Evolutionary conservation across 164 flowering plant genomes (phyloP), one percentile per base, ranked within the genome.

Genomic region (Liquidambar formosana): DNA sequence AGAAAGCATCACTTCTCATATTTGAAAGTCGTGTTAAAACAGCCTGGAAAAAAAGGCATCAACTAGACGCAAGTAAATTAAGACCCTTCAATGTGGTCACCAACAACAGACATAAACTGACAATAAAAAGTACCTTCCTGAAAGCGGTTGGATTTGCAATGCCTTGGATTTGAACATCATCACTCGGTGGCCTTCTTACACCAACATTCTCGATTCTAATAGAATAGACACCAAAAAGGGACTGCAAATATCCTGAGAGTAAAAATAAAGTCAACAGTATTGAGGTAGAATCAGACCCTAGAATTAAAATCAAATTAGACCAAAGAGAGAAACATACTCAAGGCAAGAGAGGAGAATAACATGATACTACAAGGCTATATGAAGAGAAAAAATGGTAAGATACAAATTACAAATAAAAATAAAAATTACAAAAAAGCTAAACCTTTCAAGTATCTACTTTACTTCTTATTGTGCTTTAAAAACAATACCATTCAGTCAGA

Each of bases 81-180:
- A 16, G 13, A n/a, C 57, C 22, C n/a, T 22, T 21, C 27, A 44
- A 66, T 10, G 33, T 41, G 15, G 10, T 46, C 18, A 41, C 51
- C 33, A 11, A n/a, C 8, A 43, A 66, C 4, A 11, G 60, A 44
- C 3, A 22, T 47, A 10, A 23, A 25, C 63, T 28, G 16, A 65
- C 14, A 65, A 63, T 13, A 15, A 27, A 43, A 15, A 59, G 16
- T 71, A 90, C 97, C 92, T 88, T 88, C 70, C 90, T 83, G 66
- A 90, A 90, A 62, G 86, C 90, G 66, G 51, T 74, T 41, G 96
- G 93, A 74, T 90, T 71, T n/a, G 80, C 73, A 71, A 89, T 63
- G 25, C 96, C 97, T 59, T 81, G 87, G 66, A 92, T 90, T 70
- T 85, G 78, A 65, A 92, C 90, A 77, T 92, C 97, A 80, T 92